Evolutionary conservation across 805 yeast genomes (phyloP), one percentile per base, ranked within the genome.

Genomic region (Candida stauntonica): DNA sequence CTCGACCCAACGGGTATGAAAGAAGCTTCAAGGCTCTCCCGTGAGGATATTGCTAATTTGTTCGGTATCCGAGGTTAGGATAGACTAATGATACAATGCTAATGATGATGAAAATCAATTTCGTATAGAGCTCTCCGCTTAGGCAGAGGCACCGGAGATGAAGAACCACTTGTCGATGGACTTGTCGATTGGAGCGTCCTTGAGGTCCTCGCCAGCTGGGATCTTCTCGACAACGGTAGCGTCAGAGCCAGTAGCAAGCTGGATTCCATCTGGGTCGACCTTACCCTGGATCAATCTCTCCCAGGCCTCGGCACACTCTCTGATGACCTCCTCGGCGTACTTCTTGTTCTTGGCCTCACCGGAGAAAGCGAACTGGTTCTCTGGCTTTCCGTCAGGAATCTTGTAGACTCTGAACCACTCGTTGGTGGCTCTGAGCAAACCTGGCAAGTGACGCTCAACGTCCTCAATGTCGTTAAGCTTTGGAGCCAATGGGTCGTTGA

Each of bases 161-260:
- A 79, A 91, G 78, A 93, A 91, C 99, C 99, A 91, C 73, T 91
- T 91, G 77, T 91, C 98, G 63, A 91, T 72, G 40, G 96, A 86
- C 69, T 85, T 79, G 74, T 91, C 99, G 64, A 93, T 86, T 67
- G 96, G 95, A 48, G 95, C 96, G 62, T 89, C 88, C 48, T 89
- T 75, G 51, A 70, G 64, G 50, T 83, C 77, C 54, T 76, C 56
- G 55, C 86, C 94, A 42, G 75, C 73, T 53, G 96, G 94, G 42
- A 86, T 61, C 41, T 66, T 72, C 42, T 68, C 53, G 38, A 66
- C 67, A 39, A 65, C 63, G 39, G 72, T 50, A 39, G 74, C 70
- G 31, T 73, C 55, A 70, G 63, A 77, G 45, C 78, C 50, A 33
- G 85, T 65, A 46, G 87, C 62, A 60, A 91, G 77, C 38, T 72